Evolutionary conservation across 2,329 filamentous ascomycete species (phyloP).

Genomic region (Madurella fahalii): DNA sequence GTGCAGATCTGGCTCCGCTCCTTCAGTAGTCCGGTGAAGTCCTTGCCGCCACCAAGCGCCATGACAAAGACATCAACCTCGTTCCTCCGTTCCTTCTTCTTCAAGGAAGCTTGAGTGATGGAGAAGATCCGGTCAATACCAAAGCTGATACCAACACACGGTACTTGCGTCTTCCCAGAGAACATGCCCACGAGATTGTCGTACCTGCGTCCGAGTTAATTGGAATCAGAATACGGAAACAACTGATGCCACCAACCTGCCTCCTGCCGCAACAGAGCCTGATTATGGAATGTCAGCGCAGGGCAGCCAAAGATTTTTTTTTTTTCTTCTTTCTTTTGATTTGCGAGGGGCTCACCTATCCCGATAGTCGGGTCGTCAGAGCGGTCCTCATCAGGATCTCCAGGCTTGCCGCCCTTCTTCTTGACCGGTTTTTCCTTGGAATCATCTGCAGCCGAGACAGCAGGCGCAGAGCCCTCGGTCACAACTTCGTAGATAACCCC

Average conservation of each 20-base stretch:
- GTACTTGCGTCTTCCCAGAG: conserved; percentile 73
- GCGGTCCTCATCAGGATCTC: conserved; percentile 23
- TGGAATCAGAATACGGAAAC: not conserved
- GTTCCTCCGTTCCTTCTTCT: conserved; percentile 54
- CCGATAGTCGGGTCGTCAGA: conserved; percentile 26
- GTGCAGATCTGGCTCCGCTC: conserved; percentile 41
- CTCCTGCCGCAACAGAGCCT: conserved; percentile 69
- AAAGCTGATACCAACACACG: conserved; percentile 89
- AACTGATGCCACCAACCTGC: conserved; percentile 44
- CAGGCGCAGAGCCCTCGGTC: conserved; percentile 70
- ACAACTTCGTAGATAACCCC: conserved; percentile 88
- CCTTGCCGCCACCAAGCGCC: conserved; percentile 86
- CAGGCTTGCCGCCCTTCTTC: conserved; percentile 25
- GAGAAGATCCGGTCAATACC: conserved; percentile 94
- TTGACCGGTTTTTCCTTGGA: conserved; percentile 17
- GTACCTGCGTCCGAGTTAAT: conserved; percentile 44
- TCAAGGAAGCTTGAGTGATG: conserved; percentile 73
- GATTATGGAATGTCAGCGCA: conserved; percentile 1
- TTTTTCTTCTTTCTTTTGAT: too few species aligned
- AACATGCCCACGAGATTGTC: conserved; percentile 96
- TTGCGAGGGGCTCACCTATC: conserved; percentile 12
- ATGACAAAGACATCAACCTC: conserved; percentile 92
- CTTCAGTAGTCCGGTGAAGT: conserved; percentile 71
- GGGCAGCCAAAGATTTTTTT: not conserved
- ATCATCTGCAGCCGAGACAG: conserved; percentile 20